Conservation (phyloP, 1,139 yeast genomes). For the Citeromyces hawaiiensis region DNA sequence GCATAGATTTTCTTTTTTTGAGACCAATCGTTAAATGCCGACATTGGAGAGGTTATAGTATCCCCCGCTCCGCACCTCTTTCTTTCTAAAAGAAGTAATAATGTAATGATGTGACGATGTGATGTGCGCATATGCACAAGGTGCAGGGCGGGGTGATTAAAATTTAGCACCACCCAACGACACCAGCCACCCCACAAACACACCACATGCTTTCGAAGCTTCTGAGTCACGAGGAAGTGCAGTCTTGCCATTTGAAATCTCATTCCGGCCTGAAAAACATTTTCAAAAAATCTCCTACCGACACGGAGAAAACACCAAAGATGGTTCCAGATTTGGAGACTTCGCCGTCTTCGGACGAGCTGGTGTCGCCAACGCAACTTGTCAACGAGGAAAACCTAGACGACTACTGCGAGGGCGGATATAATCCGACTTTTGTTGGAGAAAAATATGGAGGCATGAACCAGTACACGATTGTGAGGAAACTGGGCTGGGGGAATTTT, state of each 20-base stretch:
- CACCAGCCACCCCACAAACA: background rate
- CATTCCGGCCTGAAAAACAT: background rate
- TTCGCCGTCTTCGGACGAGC: background rate
- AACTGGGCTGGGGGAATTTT: conserved; percentile 76
- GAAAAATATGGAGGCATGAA: conserved; percentile 46
- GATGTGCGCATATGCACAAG: background rate
- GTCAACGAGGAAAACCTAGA: conserved; percentile 42
- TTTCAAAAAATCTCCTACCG: background rate
- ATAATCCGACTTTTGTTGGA: conserved; percentile 67
- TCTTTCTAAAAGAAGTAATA: too few relatives aligned
- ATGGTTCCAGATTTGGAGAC: background rate
- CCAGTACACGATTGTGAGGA: conserved; percentile 48
- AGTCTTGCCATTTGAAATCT: background rate
- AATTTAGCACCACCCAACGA: background rate
- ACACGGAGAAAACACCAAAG: background rate
- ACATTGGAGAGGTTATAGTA: too few relatives aligned
- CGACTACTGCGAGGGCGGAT: conserved; percentile 67
- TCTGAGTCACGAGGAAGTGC: background rate
- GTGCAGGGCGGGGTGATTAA: background rate
- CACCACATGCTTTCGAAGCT: conserved; percentile 1
- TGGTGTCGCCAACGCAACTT: background rate
- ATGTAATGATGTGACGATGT: background rate
- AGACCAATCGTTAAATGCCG: too few relatives aligned
- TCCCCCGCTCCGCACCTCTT: too few relatives aligned
- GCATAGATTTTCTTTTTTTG: too few relatives aligned